Evolutionary conservation across 1,284 basidiomycete species (phyloP).

Genomic region (Fomes fomentarius): DNA sequence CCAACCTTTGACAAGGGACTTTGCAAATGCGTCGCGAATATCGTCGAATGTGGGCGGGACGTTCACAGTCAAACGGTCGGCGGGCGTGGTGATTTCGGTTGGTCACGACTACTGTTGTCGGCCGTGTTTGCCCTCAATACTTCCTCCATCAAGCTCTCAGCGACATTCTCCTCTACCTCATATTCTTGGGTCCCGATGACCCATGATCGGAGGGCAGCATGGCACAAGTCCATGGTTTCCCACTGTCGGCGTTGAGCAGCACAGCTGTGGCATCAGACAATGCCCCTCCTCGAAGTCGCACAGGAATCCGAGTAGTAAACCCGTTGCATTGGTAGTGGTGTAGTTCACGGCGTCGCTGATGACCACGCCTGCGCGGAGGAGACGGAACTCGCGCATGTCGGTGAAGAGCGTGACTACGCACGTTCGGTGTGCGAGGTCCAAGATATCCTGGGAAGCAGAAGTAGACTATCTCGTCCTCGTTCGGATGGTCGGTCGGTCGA

Average conservation of each 20-base stretch:
- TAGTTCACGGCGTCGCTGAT: conserved; percentile 14
- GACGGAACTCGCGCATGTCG: conserved; percentile 1
- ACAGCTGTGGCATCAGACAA: conserved; percentile 10
- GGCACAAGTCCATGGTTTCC: not conserved
- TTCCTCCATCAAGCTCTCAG: not conserved
- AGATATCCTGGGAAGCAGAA: not conserved
- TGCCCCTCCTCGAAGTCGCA: not conserved
- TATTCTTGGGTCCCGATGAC: not conserved
- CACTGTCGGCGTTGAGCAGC: not conserved
- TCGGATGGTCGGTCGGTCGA: too few species aligned
- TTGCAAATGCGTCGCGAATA: conserved; percentile 4
- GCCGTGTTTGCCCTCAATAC: not conserved
- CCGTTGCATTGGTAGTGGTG: not conserved
- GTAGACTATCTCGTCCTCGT: too few species aligned
- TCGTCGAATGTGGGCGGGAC: not conserved
- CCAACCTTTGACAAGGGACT: not conserved
- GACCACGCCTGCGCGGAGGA: conserved; percentile 16
- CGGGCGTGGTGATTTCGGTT: too few species aligned
- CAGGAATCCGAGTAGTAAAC: not conserved
- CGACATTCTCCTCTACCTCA: too few species aligned
- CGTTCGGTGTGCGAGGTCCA: not conserved
- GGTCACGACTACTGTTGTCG: not conserved
- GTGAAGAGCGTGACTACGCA: not conserved
- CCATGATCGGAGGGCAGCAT: not conserved
- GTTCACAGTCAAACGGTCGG: too few species aligned